phyloP scores from a whole-genome alignment of 2,329 filamentous ascomycete species.

The Diplodia intermedia region DNA sequence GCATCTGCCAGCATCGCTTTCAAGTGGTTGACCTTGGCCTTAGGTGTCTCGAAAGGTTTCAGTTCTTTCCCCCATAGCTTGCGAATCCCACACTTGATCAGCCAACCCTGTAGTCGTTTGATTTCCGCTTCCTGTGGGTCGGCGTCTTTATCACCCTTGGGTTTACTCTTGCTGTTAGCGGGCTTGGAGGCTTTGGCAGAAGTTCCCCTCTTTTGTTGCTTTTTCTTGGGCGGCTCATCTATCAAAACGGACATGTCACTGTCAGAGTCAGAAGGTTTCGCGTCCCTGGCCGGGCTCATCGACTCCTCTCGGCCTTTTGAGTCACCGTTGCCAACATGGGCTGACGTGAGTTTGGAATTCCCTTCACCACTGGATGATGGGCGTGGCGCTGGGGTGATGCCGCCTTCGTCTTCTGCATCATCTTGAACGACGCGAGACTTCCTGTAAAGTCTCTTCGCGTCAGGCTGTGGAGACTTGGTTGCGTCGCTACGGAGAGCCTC shows the following conservation, averaged over 20 bases:
- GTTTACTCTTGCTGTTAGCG: slow-evolving; percentile 43
- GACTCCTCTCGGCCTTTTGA: slow-evolving; percentile 4
- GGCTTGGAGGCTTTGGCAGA: slow-evolving; percentile 37
- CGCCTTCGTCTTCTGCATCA: slow-evolving; percentile 6
- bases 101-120: slow-evolving; percentile 84
- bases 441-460: slow-evolving; percentile 33
- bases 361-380: neutral
- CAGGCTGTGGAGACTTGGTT: neutral
- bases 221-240: slow-evolving; percentile 72
- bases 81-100: slow-evolving; percentile 88
- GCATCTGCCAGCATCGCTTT: slow-evolving; percentile 77
- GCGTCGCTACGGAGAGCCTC: slow-evolving; percentile 34
- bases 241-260: slow-evolving; percentile 77
- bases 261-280: slow-evolving; percentile 53
- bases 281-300: neutral
- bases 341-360: neutral
- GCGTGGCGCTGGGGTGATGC: neutral
- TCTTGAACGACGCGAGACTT: slow-evolving; percentile 9
- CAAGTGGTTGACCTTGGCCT: slow-evolving; percentile 83
- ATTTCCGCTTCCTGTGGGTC: slow-evolving; percentile 78
- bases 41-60: slow-evolving; percentile 73
- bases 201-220: slow-evolving; percentile 48
- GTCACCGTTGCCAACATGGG: slow-evolving; percentile 14
- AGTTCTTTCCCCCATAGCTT: slow-evolving; percentile 92
- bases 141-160: slow-evolving; percentile 52